Percentiles rank a stretch among this genome's conserved stretches.
These are phyloP conservation scores for Didymella keratinophila DNA, from an alignment of 2,329 filamentous ascomycete genomes.

Conservation along the genomic window DNA sequence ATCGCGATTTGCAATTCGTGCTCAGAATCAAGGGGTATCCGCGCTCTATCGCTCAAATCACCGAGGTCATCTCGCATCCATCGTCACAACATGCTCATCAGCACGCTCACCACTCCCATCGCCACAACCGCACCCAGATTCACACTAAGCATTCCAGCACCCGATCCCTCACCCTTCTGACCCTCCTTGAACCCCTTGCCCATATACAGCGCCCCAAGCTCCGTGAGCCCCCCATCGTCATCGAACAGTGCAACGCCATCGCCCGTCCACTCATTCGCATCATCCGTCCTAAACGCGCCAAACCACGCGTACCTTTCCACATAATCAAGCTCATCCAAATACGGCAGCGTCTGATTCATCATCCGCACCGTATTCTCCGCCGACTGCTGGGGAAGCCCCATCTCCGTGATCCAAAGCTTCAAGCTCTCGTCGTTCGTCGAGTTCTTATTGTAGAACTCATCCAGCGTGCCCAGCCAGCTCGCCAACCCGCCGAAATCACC, in stretches of 20 bases:
- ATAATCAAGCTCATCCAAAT: constrained; percentile 68
- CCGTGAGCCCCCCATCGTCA: constrained; percentile 41
- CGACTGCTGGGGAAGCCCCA: constrained; percentile 66
- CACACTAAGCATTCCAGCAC: constrained; percentile 5
- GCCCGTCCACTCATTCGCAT: constrained; percentile 49
- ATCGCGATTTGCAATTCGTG: too few species aligned
- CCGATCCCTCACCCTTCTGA: constrained; percentile 40
- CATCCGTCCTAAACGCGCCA: constrained; percentile 43
- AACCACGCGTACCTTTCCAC: constrained; percentile 51
- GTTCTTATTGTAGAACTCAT: constrained; percentile 60
- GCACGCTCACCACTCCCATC: constrained; percentile 12
- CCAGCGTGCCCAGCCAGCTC: constrained; percentile 69
- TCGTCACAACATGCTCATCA: constrained; percentile 11
- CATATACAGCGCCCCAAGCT: constrained; percentile 46
- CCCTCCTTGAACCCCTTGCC: constrained; percentile 41
- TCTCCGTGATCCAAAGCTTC: constrained; percentile 80
- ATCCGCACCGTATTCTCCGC: constrained; percentile 68
- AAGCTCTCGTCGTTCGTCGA: constrained; percentile 53
- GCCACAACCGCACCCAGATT: constrained; percentile 18
- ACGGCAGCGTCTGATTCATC: constrained; percentile 73
- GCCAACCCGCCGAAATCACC: constrained; percentile 74
- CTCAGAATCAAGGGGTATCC: constrained; percentile 2
- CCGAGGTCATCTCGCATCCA: background rate
- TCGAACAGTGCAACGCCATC: constrained; percentile 47
- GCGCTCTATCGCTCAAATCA: background rate